Conservation (phyloP, 192 early-diverging fungal species). For the Coemansia sp. region DNA sequence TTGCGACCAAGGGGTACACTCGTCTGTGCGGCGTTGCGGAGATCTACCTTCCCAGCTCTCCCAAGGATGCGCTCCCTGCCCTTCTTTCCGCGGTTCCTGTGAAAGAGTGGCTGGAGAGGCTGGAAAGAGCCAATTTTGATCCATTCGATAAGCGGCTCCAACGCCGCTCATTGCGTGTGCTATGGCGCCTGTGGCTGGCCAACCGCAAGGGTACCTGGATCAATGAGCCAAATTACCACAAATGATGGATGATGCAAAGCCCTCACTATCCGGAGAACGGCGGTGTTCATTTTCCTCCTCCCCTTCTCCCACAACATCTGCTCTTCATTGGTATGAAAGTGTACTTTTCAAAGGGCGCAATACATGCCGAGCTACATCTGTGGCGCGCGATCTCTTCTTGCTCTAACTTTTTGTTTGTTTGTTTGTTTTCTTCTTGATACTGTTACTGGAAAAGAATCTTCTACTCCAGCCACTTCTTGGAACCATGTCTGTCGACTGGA, state of each 20-base stretch:
- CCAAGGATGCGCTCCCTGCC: conserved; percentile 66
- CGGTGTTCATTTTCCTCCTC: too few relatives aligned
- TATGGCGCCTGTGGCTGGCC: conserved; percentile 46
- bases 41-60: conserved; percentile 61
- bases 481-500: not conserved
- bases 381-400: too few relatives aligned
- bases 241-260: too few relatives aligned
- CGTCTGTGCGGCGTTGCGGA: conserved; percentile 72
- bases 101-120: conserved; percentile 69
- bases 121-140: conserved; percentile 82
- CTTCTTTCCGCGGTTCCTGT: conserved; percentile 70
- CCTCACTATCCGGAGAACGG: too few relatives aligned
- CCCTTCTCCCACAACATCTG: not conserved
- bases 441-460: too few relatives aligned
- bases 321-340: not conserved
- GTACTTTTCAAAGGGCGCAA: too few relatives aligned
- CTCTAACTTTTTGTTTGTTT: not conserved
- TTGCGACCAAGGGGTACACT: conserved; percentile 76
- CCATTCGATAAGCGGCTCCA: conserved; percentile 71
- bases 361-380: too few relatives aligned
- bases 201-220: conserved; percentile 45
- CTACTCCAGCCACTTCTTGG: not conserved
- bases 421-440: too few relatives aligned
- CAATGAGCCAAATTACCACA: conserved; percentile 17
- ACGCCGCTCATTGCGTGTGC: conserved; percentile 45